phyloP scores from a whole-genome alignment of 2,329 filamentous ascomycete genomes.

The Penicillium vulpinum region DNA sequence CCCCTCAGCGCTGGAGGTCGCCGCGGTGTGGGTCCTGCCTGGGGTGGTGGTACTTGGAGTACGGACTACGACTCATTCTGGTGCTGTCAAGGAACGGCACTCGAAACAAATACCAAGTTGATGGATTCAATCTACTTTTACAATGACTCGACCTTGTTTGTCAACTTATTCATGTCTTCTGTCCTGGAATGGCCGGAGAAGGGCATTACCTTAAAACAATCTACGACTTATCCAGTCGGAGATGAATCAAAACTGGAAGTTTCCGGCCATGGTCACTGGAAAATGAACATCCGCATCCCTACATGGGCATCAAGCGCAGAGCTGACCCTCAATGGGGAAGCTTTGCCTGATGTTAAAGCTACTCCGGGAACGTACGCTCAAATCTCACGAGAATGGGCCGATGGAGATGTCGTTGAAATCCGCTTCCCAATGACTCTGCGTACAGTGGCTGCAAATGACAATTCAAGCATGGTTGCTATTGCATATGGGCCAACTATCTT shows the following conservation, averaged over 20 bases:
- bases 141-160: conserved; percentile 32
- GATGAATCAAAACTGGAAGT: not conserved
- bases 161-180: conserved; percentile 1
- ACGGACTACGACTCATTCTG: conserved; percentile 56
- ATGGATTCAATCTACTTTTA: conserved; percentile 56
- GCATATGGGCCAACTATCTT: not conserved
- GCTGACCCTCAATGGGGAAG: not conserved
- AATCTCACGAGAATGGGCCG: not conserved
- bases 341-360: not conserved
- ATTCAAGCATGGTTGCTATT: not conserved
- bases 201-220: not conserved
- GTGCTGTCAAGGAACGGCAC: conserved; percentile 55
- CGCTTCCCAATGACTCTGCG: not conserved
- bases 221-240: not conserved
- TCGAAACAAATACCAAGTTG: conserved; percentile 57
- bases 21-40: conserved; percentile 54
- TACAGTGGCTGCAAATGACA: not conserved
- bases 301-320: not conserved
- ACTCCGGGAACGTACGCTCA: not conserved
- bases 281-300: not conserved
- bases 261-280: not conserved
- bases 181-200: not conserved
- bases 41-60: conserved; percentile 57
- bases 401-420: not conserved
- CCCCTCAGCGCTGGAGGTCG: conserved; percentile 51